Evolutionary conservation across 2,329 filamentous ascomycete genomes (phyloP), one percentile per base, ranked within the genome.

Genomic region (Corynespora cassiicola): DNA sequence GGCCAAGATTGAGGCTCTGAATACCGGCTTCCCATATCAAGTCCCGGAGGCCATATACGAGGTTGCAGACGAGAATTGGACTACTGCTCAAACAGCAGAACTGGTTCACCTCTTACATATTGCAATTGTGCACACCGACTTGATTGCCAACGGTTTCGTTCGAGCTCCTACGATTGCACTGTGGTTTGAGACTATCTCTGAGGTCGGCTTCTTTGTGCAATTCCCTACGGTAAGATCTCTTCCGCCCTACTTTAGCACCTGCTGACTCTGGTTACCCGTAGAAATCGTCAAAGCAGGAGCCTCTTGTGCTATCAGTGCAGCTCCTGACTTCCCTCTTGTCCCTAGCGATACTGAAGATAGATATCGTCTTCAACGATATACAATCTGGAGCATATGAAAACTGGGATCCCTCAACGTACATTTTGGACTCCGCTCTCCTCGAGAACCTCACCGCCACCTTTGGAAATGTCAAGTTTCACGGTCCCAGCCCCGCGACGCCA

Each of bases 361-460:
- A 85, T 21, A 71, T 83, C 34, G 74, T 77, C 11, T 75, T 84
- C 41, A 74, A 80, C 18, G 73, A 78, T 34, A 39, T 66, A 7
- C 51, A 60, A 7, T 54, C 58, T 0, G 43, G 56, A 50, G 23
- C 52, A 60, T 47, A 45, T 54, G 22, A 28, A 14, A 44, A 47
- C 2, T 66, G 61, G 61, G 49, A 58, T 14, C 45, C 27, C 63
- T 77, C 46, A 64, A 78, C 78, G 0, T 96, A 90, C 59, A 74
- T 95, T 30, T 75, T 86, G 12, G 85, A 87, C 32, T 79, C 83
- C 3, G 78, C 82, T 6, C 81, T 87, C 14, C 75, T 95, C n/a
- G 78, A 81, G 31, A 79, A 84, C 36, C 79, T 96, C 10, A 89
- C 92, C 52, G 79, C 80, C 35, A 79, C 86, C n/a, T 76, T 96